Evolutionary conservation across 1,139 yeast genomes (phyloP), one percentile per base, ranked within the genome.

Genomic region (Yamadazyma triangularis): DNA sequence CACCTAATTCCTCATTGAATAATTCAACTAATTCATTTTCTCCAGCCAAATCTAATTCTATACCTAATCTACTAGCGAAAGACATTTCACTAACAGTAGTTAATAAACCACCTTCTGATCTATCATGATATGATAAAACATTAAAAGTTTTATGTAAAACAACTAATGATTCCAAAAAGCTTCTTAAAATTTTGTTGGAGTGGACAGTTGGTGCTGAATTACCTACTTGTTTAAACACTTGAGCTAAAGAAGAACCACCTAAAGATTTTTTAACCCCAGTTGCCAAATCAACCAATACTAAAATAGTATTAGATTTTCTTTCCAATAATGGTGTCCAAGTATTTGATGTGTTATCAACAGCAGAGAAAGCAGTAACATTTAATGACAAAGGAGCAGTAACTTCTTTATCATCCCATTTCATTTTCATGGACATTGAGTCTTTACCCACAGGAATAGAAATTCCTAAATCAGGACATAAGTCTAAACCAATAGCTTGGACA

Each of bases 391-490:
- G 99, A 19, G 97, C 88, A 42, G 94, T 81, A 25, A 93, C 97
- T 59, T 87, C 95, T 51, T 82, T 85, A 43, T 79, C 77, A 36
- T 76, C 91, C 98, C 98, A 93, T 53, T 84, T 82, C 98, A 93
- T 93, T 65, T 88, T 88, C 98, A 93, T 89, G 18, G 97, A 89
- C 96, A 91, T 88, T 29, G 97, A 89, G 58, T 93, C 99, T 65
- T 93, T 93, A 48, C 99, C 99, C 25, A 93, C 98, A 11, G 99
- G 99, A 37, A 93, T 88, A 15, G 95, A 71, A 41, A 93, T 64
- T 28, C 95, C 97, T 42, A 93, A 73, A 37, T 77, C 91, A 21
- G 98, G 97, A 62, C 98, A 93, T 50, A 93, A 72, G 45, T 88
- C 96, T 53, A 89, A 58, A 45, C 97, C 96, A 50, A 93, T 80